Base-by-base conservation (phyloP, 345 rosid species). In the Adansonia digitata region DNA sequence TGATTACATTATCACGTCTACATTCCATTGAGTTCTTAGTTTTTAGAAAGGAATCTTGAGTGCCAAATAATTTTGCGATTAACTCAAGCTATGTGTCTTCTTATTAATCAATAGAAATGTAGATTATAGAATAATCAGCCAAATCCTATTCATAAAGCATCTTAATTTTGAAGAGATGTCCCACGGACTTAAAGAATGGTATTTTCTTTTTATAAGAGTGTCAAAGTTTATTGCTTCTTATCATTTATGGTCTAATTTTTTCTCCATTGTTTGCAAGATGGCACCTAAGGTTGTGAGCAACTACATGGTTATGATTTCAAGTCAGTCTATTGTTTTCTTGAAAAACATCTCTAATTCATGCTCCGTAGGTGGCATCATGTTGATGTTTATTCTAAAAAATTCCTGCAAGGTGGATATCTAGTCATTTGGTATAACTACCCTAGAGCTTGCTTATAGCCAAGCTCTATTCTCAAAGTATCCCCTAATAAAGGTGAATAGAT, bases 281-380 rank as follows among this genome's bases (percentile, higher is more conserved):
- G 99, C 99, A 62, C 99, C 99, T 73, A 98, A 95, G 86, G 98
- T 95, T 77, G 89, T 95, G 99, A 95, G 85, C 99, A 95, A 86
- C 63, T 91, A 67, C 96, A 88, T 68, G 99, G 99, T 74, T 95
- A 95, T 86, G 98, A 95, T 80, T 91, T 93, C 89, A 95, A 93
- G 99, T 95, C 53, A 81, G 88, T 82, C 57, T 75, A 49, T 22
- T 76, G 46, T 75, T 74, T 73, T 72, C 60, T 72, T 29, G 77
- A 61, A 20, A 15, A 55, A 29, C 56, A 46, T 51, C 71, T 59
- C 71, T 64, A 43, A 26, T 75, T 69, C 42, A 31, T 57, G 45
- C 57, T 72, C 35, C 52, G n/a, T 74, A 7, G 40, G 63, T 77
- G 17, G 56, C 45, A 70, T 26, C 63, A 76, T 26, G 60, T 59